Percentiles rank a stretch among this genome's conserved stretches.
Conservation (phyloP, 2,329 filamentous ascomycete genomes). For the Orbilia quercus region DNA sequence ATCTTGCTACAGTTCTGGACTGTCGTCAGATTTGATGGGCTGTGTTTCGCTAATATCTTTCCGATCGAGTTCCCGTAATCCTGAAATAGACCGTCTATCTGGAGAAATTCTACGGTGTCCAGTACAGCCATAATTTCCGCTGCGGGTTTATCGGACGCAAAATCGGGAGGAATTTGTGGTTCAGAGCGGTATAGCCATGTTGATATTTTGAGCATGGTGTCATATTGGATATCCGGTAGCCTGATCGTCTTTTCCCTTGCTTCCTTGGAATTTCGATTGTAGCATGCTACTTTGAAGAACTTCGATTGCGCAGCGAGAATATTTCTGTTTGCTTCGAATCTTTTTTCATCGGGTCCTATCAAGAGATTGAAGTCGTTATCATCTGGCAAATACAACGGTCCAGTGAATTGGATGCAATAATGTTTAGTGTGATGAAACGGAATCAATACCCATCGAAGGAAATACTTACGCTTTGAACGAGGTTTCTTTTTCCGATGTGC, state of each 20-base stretch:
- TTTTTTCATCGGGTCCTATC: slow-evolving; percentile 10
- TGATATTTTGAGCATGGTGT: neutral
- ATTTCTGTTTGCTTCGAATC: slow-evolving; percentile 17
- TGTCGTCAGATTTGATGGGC: neutral
- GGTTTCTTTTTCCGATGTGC: too few species aligned
- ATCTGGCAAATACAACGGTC: slow-evolving; percentile 11
- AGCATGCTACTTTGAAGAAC: slow-evolving; percentile 15
- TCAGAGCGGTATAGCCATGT: slow-evolving; percentile 21
- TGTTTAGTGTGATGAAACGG: neutral
- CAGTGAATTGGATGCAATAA: neutral
- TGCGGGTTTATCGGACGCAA: neutral
- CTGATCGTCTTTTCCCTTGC: slow-evolving; percentile 18
- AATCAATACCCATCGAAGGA: neutral
- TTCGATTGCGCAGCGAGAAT: slow-evolving; percentile 17
- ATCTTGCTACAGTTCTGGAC: neutral
- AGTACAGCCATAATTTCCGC: slow-evolving; percentile 15
- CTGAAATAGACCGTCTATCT: slow-evolving; percentile 7
- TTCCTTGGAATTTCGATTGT: slow-evolving; percentile 15
- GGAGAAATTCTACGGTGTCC: slow-evolving; percentile 10
- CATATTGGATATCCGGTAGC: slow-evolving; percentile 11
- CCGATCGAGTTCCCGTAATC: neutral
- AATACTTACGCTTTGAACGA: neutral
- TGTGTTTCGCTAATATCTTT: neutral
- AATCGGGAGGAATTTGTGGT: neutral
- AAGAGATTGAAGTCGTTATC: slow-evolving; percentile 10